phyloP scores from a whole-genome alignment of 176 grass and related monocot genomes.

The Neostapfia colusana region DNA sequence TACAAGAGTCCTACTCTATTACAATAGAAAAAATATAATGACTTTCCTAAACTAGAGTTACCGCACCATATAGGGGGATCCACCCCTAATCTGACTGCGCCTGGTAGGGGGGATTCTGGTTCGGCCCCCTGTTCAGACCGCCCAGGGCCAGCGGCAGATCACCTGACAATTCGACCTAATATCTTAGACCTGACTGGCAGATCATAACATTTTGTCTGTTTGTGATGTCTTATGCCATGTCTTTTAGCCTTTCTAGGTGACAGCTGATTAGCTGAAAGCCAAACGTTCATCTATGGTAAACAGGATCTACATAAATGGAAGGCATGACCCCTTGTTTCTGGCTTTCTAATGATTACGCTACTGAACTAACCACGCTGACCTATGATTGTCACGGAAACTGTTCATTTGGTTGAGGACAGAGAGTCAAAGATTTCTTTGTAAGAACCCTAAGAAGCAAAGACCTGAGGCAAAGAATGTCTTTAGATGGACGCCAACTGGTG shows the following conservation, averaged over 20 bases:
- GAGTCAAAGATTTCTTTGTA: not conserved
- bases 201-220: not conserved
- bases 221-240: not conserved
- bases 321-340: constrained; percentile 29
- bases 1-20: too few relatives aligned
- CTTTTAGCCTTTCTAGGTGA: not conserved
- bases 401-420: constrained; percentile 19
- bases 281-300: not conserved
- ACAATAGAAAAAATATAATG: too few relatives aligned
- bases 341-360: constrained; percentile 24
- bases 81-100: too few relatives aligned
- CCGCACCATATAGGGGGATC: too few relatives aligned
- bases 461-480: constrained; percentile 2
- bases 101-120: too few relatives aligned
- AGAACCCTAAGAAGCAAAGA: not conserved
- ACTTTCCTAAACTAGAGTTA: too few relatives aligned
- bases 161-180: too few relatives aligned
- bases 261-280: constrained; percentile 29
- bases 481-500: not conserved
- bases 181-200: constrained; percentile 28
- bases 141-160: too few relatives aligned
- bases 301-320: constrained; percentile 23
- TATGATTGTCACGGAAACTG: not conserved
- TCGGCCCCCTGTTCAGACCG: too few relatives aligned
- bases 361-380: not conserved